Base-by-base conservation (phyloP, 2,329 filamentous ascomycete genomes). In the Whalleya microplaca region DNA sequence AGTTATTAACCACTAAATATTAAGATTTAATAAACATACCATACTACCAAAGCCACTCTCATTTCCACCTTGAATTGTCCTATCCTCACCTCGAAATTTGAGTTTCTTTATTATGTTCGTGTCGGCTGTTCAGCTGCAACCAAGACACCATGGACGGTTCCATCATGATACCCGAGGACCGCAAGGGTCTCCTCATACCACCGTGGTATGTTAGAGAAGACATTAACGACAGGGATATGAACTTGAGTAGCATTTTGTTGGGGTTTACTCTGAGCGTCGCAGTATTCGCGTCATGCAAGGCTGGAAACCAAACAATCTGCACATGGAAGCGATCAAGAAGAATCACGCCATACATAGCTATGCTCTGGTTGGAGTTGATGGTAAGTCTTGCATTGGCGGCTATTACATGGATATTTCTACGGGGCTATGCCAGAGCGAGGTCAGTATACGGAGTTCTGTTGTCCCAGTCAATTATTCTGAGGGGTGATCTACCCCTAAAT, bases 291-390 rank as follows among this genome's bases (percentile, higher is more conserved):
- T 43, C 29, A 19, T 8, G 21, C 4, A 48, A 54, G 21, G 51
- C n/a, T 2, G 27, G 41, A n/a, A 19, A 27, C 9, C 45, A 48
- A 21, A 54, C 45, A 1, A 4, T 23, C 2, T 20, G 8, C 2
- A 27, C 42, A 41, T 54, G 45, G 19, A 21, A 37, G 20, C 23
- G 32, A 29, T 16, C n/a, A 16, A n/a, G n/a, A 6, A 32, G 29
- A 8, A 10, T 48, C 2, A 48, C 41, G 5, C 23, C 45, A 2
- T 54, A 54, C n/a, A 32, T 54, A 7, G 16, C 48, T 2, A 48
- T 54, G 51, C 18, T 54, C 10, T 54, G 51, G 51, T 19, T 47
- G 5, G 51, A 54, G 32, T 27, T 43, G 45, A 20, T 40, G 18
- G 45, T 32, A 8, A 43, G 45, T 18, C 12, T 41, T 23, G 32